phyloP scores from a whole-genome alignment of 2,329 filamentous ascomycete genomes.

The Nectriaceae sp. region DNA sequence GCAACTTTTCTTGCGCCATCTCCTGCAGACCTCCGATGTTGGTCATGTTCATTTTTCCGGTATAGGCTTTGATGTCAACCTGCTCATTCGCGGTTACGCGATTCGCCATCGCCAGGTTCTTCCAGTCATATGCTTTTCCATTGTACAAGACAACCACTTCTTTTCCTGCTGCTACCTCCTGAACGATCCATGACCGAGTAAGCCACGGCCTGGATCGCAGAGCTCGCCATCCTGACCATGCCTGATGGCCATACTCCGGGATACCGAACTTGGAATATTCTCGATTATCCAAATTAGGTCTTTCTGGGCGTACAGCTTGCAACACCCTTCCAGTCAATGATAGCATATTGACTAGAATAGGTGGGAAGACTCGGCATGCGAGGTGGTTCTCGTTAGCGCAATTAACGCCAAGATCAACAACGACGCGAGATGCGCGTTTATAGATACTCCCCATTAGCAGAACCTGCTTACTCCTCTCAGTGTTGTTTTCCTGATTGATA shows the following conservation, averaged over 20 bases:
- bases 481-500: constrained; percentile 5
- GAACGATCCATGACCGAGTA: constrained; percentile 10
- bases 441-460: not conserved
- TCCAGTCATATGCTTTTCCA: constrained; percentile 4
- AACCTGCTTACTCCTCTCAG: not conserved
- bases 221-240: constrained; percentile 8
- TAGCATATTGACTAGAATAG: constrained; percentile 10
- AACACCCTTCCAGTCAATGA: constrained; percentile 2
- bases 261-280: constrained; percentile 7
- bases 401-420: constrained; percentile 5
- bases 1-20: not conserved
- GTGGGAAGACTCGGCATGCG: constrained; percentile 8
- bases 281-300: not conserved
- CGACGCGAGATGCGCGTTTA: not conserved
- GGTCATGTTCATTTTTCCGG: constrained; percentile 6
- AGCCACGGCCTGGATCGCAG: constrained; percentile 9
- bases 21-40: constrained; percentile 6
- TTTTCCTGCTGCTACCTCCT: constrained; percentile 8
- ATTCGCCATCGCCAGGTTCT: constrained; percentile 5
- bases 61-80: constrained; percentile 1
- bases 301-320: constrained; percentile 4
- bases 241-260: constrained; percentile 4
- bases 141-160: constrained; percentile 6
- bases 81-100: constrained; percentile 7
- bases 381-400: constrained; percentile 4